Conservation (phyloP, 192 early-diverging fungal species). For the Dimargaris verticillata region DNA sequence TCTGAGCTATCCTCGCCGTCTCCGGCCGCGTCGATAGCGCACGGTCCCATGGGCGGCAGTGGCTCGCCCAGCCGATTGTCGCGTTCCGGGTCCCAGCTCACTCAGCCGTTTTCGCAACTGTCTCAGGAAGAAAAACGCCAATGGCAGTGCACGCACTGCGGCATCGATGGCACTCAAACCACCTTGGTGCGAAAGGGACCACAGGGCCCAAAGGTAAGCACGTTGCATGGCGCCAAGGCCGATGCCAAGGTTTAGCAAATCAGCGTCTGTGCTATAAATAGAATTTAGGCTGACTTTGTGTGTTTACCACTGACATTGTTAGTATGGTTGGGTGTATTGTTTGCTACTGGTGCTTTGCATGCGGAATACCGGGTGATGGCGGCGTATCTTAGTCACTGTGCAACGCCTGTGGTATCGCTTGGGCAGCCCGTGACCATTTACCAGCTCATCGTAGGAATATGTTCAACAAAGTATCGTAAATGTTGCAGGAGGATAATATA, state of each 20-base stretch:
- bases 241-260: too few species aligned
- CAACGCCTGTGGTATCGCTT: slow-evolving; percentile 7
- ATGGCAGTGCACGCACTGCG: slow-evolving; percentile 9
- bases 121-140: not conserved
- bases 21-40: not conserved
- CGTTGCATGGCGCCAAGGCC: too few species aligned
- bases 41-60: not conserved
- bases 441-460: slow-evolving; percentile 3
- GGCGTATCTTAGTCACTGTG: not conserved
- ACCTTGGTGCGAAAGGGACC: slow-evolving; percentile 5
- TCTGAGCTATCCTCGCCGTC: not conserved
- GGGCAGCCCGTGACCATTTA: not conserved
- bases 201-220: not conserved
- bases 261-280: too few species aligned
- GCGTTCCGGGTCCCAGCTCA: not conserved
- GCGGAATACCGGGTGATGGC: too few species aligned
- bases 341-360: too few species aligned
- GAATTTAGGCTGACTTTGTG: too few species aligned
- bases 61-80: not conserved
- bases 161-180: not conserved
- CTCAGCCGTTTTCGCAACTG: not conserved
- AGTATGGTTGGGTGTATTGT: too few species aligned
- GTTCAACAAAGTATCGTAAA: not conserved
- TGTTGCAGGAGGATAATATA: too few species aligned
- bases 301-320: too few species aligned